phyloP scores from a whole-genome alignment of 2,329 filamentous ascomycete species.

The Colletotrichum tanaceti region DNA sequence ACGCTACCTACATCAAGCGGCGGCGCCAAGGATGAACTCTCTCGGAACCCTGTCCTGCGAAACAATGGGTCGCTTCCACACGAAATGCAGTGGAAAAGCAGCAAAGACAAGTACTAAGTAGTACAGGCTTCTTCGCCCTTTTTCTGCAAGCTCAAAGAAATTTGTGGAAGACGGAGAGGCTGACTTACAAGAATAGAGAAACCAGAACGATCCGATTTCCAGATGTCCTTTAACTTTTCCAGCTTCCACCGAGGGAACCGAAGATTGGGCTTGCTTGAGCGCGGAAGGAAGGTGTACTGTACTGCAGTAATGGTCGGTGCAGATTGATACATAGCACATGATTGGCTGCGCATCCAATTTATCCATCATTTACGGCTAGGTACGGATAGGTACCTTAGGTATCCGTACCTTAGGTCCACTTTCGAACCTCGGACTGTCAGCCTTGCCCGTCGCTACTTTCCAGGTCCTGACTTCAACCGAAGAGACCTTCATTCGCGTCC shows the following conservation, averaged over 20 bases:
- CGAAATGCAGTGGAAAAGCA: not conserved
- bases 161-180: not conserved
- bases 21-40: not conserved
- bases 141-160: not conserved
- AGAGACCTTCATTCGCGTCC: not conserved
- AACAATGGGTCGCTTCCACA: not conserved
- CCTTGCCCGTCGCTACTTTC: constrained; percentile 22
- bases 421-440: constrained; percentile 7
- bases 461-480: not conserved
- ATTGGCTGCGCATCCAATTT: constrained; percentile 31
- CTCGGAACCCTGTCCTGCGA: too few relatives aligned
- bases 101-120: too few relatives aligned
- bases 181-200: constrained; percentile 6
- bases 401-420: too few relatives aligned
- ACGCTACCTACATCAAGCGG: not conserved
- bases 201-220: too few relatives aligned
- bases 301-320: constrained; percentile 16
- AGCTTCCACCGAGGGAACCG: constrained; percentile 20
- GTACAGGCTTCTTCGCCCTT: too few relatives aligned
- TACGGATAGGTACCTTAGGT: too few relatives aligned
- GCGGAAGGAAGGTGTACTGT: not conserved
- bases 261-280: constrained; percentile 23
- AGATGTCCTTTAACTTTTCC: constrained; percentile 9
- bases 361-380: not conserved
- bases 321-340: not conserved